Percentiles rank a stretch among this genome's conserved stretches.
phyloP scores from a whole-genome alignment of 1,284 basidiomycete species.

The Cryptococcus maquisensis region DNA sequence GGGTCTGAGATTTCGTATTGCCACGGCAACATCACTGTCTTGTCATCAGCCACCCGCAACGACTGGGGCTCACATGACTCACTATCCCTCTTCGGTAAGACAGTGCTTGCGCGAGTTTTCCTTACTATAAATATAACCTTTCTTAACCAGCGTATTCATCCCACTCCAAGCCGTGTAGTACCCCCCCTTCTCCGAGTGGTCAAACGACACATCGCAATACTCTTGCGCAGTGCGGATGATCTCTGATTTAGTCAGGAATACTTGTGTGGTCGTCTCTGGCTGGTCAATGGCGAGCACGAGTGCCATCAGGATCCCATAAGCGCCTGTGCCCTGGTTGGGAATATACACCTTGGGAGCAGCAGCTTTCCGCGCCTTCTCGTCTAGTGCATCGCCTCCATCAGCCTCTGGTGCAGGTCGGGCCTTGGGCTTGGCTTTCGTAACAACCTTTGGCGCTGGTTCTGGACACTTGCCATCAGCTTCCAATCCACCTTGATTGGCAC shows the following conservation, averaged over 20 bases:
- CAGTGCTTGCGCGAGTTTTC: constrained; percentile 44
- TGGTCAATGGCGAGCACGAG: constrained; percentile 36
- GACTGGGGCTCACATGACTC: constrained; percentile 14
- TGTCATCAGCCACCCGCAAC: neutral
- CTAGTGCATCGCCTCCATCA: neutral
- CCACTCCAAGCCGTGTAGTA: constrained; percentile 44
- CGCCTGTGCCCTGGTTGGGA: constrained; percentile 37
- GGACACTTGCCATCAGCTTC: too few relatives aligned
- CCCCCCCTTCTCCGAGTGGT: constrained; percentile 38
- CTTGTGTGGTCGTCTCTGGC: constrained; percentile 24
- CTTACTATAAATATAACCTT: constrained; percentile 40
- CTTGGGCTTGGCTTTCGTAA: constrained; percentile 15
- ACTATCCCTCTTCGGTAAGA: constrained; percentile 47
- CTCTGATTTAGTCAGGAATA: constrained; percentile 41
- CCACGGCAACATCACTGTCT: constrained; percentile 34
- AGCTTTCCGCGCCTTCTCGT: constrained; percentile 6
- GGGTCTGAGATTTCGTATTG: constrained; percentile 30
- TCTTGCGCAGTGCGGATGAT: constrained; percentile 35
- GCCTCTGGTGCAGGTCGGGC: constrained; percentile 6
- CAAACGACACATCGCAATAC: constrained; percentile 39
- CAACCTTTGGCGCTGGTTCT: neutral
- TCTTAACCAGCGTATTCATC: constrained; percentile 43
- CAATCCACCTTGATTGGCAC: too few relatives aligned
- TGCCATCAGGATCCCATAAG: constrained; percentile 44
- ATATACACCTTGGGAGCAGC: constrained; percentile 32